Base-by-base conservation (phyloP, 495 filamentous ascomycete species). In the Penicillium arizonense region DNA sequence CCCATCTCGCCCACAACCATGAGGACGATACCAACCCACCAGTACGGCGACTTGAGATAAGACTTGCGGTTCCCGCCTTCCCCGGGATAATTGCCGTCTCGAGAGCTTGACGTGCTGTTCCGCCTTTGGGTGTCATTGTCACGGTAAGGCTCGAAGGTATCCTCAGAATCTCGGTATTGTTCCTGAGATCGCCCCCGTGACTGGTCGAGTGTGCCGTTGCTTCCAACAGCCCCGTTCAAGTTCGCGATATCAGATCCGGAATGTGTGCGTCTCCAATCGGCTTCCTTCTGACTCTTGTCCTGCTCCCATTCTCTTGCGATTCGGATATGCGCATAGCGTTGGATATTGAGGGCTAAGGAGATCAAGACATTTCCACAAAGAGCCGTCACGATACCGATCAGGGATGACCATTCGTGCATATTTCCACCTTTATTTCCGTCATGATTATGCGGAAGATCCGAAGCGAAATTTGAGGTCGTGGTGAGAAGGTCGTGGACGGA, bases 1-100 rank as follows among this genome's bases (percentile, higher is more conserved):
- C 94, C 94, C 52, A 85, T 84, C 73, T 98, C 94, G 12, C 94
- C 94, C n/a, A 95, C 70, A 5, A 82, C 87, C 86, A 97, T 97
- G 47, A 98, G 77, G 4, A 90, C 75, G 47, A 97, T 90, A 9
- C 94, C 94, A 44, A 81, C 72, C 94, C 94, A 97, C 94, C 94
- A 98, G 60, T 93, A 96, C 4, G 91, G 91, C 10, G 91, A 96
- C 42, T 83, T 83, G 37, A 98, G 80, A 68, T 97, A 97, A n/a
- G 77, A 82, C 55, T 85, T 81, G 34, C 72, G 71, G 26, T 76
- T 62, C 11, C 59, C 54, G 3, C 47, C 38, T 4, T 32, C 46
- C 3, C 53, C 45, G 20, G 28, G 41, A 35, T 42, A 12, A 42
- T 23, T 11, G 21, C 43, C 35, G 44, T 66, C 52, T 14, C 53